phyloP scores from a whole-genome alignment of 345 rosid genomes.

The Brassica cretica region DNA sequence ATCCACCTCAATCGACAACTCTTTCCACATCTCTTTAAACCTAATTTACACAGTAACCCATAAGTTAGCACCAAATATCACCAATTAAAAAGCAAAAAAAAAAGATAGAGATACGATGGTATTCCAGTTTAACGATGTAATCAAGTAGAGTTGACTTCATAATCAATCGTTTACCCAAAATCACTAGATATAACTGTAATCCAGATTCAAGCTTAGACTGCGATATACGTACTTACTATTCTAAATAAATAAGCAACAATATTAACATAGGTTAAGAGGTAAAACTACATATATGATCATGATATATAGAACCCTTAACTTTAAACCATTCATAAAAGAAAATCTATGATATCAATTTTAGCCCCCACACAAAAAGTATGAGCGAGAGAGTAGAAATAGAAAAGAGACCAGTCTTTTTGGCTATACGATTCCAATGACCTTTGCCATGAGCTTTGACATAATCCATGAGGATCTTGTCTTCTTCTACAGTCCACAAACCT shows the following conservation, averaged over 20 bases:
- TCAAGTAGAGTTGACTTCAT: slow-evolving; percentile 1
- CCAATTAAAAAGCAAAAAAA: not conserved
- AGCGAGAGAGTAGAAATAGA: slow-evolving; percentile 7
- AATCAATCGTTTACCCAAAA: not conserved
- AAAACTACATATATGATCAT: not conserved
- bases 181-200: not conserved
- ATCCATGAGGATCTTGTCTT: slow-evolving; percentile 53
- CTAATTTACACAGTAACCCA: slow-evolving; percentile 27
- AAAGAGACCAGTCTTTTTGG: slow-evolving; percentile 51
- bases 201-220: not conserved
- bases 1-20: slow-evolving; percentile 71
- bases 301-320: not conserved
- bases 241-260: not conserved
- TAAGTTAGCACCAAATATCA: not conserved
- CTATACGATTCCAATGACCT: slow-evolving; percentile 64
- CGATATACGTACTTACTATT: not conserved
- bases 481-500: slow-evolving; percentile 54
- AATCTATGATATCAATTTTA: not conserved
- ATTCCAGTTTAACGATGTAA: not conserved
- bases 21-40: slow-evolving; percentile 68
- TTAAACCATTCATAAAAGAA: not conserved
- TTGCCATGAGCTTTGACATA: slow-evolving; percentile 57
- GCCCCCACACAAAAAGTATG: not conserved
- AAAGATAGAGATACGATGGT: not conserved
- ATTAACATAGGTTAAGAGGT: not conserved